Evolutionary conservation across 164 flowering plant species (phyloP).

Genomic region (Macadamia tetraphylla): DNA sequence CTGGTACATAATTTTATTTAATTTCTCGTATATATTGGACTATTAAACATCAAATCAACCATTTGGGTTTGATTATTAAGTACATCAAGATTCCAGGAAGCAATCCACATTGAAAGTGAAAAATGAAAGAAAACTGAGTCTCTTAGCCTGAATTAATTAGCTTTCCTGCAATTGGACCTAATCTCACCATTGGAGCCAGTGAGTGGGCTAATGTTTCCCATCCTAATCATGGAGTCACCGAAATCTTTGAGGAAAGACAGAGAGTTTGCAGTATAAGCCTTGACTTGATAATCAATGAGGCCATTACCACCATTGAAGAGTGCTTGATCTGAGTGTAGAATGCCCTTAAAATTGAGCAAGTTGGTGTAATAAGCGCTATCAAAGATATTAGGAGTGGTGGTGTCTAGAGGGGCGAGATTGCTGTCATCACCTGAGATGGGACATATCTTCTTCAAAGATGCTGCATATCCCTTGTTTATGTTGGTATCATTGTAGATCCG

Average conservation of each 20-base stretch:
- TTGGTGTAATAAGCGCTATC: slow-evolving; percentile 20
- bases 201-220: slow-evolving; percentile 21
- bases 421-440: slow-evolving; percentile 21
- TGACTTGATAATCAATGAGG: slow-evolving; percentile 20
- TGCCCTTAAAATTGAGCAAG: slow-evolving; percentile 20
- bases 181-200: slow-evolving; percentile 27
- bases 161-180: slow-evolving; percentile 25
- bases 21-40: too few relatives aligned
- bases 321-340: slow-evolving; percentile 32
- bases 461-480: slow-evolving; percentile 18
- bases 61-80: too few relatives aligned
- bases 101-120: too few relatives aligned
- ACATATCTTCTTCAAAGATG: slow-evolving; percentile 1
- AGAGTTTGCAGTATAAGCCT: slow-evolving; percentile 13
- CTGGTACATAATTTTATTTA: too few relatives aligned
- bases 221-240: slow-evolving; percentile 28
- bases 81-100: too few relatives aligned
- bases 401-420: slow-evolving; percentile 19
- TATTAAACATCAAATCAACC: too few relatives aligned
- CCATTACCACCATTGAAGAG: slow-evolving; percentile 21
- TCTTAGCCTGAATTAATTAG: slow-evolving; percentile 11
- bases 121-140: too few relatives aligned
- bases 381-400: slow-evolving; percentile 1
- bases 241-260: slow-evolving; percentile 19
- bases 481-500: slow-evolving; percentile 28